Conservation (phyloP, 2,329 filamentous ascomycete genomes). For the Ophiostoma sp. region DNA sequence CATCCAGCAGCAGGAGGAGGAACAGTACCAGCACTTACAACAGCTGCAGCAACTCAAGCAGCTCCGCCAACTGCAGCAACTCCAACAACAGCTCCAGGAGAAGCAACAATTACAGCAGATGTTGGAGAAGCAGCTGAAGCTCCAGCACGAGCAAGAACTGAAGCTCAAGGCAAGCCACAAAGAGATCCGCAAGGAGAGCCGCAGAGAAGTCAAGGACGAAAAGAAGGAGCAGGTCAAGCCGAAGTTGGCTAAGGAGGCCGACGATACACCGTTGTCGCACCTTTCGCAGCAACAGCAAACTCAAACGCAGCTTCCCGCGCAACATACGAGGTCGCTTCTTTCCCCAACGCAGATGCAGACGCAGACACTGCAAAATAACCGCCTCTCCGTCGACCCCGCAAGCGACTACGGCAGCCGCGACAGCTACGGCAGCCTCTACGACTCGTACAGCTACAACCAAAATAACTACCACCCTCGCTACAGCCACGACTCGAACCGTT, state of each 20-base stretch:
- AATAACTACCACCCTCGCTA: constrained; percentile 3
- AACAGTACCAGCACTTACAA: constrained; percentile 9
- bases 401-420: not conserved
- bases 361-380: not conserved
- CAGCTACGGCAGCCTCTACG: constrained; percentile 16
- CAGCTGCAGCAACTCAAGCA: constrained; percentile 10
- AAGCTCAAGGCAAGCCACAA: not conserved
- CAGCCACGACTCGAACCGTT: constrained; percentile 26
- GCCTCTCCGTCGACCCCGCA: not conserved
- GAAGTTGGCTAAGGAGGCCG: not conserved
- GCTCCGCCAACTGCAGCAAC: constrained; percentile 10
- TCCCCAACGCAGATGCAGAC: not conserved
- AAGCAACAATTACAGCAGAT: constrained; percentile 12
- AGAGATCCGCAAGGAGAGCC: not conserved
- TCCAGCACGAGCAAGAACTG: constrained; percentile 2
- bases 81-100: not conserved
- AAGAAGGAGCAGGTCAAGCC: not conserved
- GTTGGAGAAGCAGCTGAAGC: not conserved
- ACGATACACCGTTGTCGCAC: not conserved
- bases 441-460: constrained; percentile 24
- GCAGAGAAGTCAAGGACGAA: not conserved
- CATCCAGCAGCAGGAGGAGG: constrained; percentile 12
- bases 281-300: not conserved
- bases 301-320: not conserved
- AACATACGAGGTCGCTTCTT: not conserved